Evolutionary conservation across 2,329 filamentous ascomycete species (phyloP).

Genomic region (Alternaria triticina): DNA sequence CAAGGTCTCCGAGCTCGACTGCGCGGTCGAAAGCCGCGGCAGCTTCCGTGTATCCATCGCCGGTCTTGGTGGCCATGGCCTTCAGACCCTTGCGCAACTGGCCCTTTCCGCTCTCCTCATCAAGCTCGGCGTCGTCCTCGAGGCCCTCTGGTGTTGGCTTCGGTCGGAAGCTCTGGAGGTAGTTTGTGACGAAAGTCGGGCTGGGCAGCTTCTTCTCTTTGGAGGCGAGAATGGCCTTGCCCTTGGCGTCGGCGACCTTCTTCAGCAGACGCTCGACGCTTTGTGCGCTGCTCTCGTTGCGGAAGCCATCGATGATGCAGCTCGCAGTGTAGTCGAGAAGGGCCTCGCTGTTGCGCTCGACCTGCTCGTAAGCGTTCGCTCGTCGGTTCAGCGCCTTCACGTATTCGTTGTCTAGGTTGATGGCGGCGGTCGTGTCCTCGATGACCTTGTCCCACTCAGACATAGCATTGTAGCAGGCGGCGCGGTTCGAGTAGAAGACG

Average conservation of each 20-base stretch:
- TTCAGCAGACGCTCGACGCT: slow-evolving; percentile 92
- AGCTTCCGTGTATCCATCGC: slow-evolving; percentile 90
- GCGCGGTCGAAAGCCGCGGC: slow-evolving; percentile 86
- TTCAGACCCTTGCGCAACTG: slow-evolving; percentile 84
- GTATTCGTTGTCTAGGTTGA: slow-evolving; percentile 93
- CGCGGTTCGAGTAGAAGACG: slow-evolving; percentile 98
- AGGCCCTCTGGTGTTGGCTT: slow-evolving; percentile 80
- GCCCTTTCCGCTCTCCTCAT: slow-evolving; percentile 79
- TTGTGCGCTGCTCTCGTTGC: slow-evolving; percentile 86
- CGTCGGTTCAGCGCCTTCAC: slow-evolving; percentile 97
- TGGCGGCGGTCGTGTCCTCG: slow-evolving; percentile 93
- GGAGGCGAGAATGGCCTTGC: slow-evolving; percentile 80
- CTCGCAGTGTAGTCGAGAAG: slow-evolving; percentile 97
- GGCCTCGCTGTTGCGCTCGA: slow-evolving; percentile 88
- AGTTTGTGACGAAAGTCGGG: slow-evolving; percentile 97
- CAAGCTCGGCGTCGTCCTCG: slow-evolving; percentile 79
- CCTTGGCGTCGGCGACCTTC: slow-evolving; percentile 95
- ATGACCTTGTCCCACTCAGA: slow-evolving; percentile 95
- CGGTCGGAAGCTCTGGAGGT: slow-evolving; percentile 95
- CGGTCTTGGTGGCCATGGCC: slow-evolving; percentile 83
- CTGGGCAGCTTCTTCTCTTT: slow-evolving; percentile 89
- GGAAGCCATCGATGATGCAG: slow-evolving; percentile 98
- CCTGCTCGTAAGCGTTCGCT: slow-evolving; percentile 95
- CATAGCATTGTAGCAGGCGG: slow-evolving; percentile 94
- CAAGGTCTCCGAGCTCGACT: slow-evolving; percentile 79